Percentiles rank a stretch among this genome's conserved stretches.
These are phyloP conservation scores for Tulasnella calospora DNA, from an alignment of 768 basidiomycete species.

Conservation along the genomic window DNA sequence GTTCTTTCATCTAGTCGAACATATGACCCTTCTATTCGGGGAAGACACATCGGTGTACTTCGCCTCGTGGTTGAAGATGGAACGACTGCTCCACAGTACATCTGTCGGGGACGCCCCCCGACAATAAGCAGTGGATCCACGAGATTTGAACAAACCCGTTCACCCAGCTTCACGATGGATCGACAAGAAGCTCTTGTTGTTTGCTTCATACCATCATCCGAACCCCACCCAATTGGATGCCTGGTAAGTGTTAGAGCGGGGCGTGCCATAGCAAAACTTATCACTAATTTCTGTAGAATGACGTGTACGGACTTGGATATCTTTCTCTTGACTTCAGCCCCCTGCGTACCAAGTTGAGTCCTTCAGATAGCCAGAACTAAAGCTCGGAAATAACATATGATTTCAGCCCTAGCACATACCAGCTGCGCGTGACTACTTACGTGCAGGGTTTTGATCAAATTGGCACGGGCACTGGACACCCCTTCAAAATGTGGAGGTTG, in stretches of 20 bases:
- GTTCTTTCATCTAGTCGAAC: neutral
- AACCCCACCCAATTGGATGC: neutral
- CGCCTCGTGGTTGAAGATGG: neutral
- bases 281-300: too few relatives aligned
- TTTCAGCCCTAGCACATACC: neutral
- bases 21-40: neutral
- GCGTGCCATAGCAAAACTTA: too few relatives aligned
- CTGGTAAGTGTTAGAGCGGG: neutral
- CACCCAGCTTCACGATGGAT: neutral
- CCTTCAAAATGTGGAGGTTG: neutral
- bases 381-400: neutral
- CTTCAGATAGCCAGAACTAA: neutral
- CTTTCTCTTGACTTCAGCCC: neutral
- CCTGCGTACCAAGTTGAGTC: neutral
- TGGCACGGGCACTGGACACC: neutral
- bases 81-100: neutral
- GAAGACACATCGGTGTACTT: neutral
- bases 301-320: neutral
- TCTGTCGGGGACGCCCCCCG: neutral
- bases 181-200: neutral
- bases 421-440: neutral
- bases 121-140: neutral
- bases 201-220: neutral
- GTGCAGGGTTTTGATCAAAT: neutral
- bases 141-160: neutral